Percentiles rank a stretch among this genome's conserved stretches.
Conservation (phyloP, 306 rosid species). For the Leucaena leucocephala region DNA sequence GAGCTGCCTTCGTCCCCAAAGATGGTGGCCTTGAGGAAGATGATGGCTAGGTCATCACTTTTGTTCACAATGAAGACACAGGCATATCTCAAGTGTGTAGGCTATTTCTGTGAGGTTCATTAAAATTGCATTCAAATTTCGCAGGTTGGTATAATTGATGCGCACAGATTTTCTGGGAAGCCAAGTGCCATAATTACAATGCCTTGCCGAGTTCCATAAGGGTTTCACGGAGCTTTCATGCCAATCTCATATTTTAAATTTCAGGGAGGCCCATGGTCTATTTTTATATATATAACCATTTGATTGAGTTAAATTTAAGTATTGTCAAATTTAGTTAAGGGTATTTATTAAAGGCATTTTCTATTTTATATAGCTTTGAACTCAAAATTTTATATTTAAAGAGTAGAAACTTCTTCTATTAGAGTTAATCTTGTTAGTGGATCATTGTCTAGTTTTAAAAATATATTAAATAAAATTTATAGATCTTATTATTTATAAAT, state of each 20-base stretch:
- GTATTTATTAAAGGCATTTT: no score
- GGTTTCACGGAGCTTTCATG: constrained; percentile 77
- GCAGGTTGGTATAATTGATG: constrained; percentile 63
- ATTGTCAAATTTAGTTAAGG: no score
- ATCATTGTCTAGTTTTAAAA: no score
- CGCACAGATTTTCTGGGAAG: constrained; percentile 50
- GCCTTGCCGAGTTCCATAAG: constrained; percentile 75
- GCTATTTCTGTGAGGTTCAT: constrained; percentile 49
- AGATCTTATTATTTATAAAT: no score
- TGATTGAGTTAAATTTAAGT: no score
- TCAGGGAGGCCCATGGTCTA: no score
- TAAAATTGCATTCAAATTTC: background rate
- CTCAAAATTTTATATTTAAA: no score
- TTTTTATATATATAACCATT: no score
- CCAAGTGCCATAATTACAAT: constrained; percentile 56
- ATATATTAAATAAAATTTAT: no score
- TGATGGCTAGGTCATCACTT: constrained; percentile 76
- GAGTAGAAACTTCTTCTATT: no score
- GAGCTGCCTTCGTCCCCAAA: constrained; percentile 63
- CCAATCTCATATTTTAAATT: constrained; percentile 34
- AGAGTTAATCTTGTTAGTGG: no score
- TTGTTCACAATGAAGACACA: constrained; percentile 75
- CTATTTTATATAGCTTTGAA: no score
- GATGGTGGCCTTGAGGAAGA: constrained; percentile 62
- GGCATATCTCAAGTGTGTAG: background rate